Evolutionary conservation across 139 green algal genomes (phyloP).

Genomic region (Tetradesmus lagerheimii): DNA sequence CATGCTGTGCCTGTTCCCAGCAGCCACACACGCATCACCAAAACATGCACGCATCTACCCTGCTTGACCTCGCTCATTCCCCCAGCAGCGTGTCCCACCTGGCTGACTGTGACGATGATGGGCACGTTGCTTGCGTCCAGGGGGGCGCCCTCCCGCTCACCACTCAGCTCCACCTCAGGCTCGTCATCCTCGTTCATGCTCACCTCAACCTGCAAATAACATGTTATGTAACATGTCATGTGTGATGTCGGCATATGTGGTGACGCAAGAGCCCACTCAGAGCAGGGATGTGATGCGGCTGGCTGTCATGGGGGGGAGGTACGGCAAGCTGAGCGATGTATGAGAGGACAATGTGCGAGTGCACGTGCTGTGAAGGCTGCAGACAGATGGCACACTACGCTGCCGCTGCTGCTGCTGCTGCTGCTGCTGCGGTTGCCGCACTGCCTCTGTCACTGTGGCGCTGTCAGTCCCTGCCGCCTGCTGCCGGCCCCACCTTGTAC

Average conservation of each 20-base stretch:
- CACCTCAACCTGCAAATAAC: constrained; percentile 46
- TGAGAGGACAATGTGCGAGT: neutral
- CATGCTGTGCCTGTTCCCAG: neutral
- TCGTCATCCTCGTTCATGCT: constrained; percentile 46
- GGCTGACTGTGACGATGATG: constrained; percentile 67
- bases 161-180: constrained; percentile 83
- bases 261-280: no score
- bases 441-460: no score
- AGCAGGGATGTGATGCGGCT: no score
- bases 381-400: no score
- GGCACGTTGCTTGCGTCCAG: constrained; percentile 68
- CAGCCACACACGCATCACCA: no score
- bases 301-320: no score
- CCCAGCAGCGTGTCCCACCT: constrained; percentile 53
- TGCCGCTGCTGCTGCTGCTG: neutral
- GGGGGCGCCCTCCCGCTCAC: constrained; percentile 60
- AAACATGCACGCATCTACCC: no score
- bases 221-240: neutral
- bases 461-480: no score
- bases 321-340: no score
- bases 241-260: no score
- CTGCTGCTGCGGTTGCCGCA: neutral
- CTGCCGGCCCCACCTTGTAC: constrained; percentile 51
- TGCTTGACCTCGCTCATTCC: neutral
- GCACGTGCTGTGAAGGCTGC: neutral